Conservation (phyloP, 2,329 filamentous ascomycete genomes). For the Aspergillus hiratsukae region DNA sequence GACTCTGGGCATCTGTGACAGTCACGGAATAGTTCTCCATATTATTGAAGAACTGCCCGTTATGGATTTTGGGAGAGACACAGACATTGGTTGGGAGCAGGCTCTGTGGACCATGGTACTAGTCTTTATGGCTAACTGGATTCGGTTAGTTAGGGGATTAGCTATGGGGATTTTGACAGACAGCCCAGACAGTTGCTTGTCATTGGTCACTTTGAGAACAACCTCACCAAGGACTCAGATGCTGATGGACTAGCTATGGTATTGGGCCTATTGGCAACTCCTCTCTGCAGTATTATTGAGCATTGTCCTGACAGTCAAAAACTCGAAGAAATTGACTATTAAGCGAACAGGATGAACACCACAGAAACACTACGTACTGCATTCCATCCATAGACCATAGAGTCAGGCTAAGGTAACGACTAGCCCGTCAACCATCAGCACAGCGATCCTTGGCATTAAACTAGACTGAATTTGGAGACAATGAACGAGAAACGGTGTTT, state of each 20-base stretch:
- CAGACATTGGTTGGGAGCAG: neutral
- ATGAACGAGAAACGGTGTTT: neutral
- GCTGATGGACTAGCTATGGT: no score
- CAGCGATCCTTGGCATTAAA: neutral
- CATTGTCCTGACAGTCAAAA: no score
- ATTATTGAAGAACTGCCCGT: neutral
- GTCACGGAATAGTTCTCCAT: neutral
- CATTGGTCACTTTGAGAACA: neutral
- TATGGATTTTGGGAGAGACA: neutral
- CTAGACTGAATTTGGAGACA: neutral
- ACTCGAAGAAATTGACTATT: neutral
- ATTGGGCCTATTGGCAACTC: no score
- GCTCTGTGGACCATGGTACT: neutral
- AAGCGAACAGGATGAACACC: neutral
- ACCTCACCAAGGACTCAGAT: neutral
- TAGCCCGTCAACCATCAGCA: no score
- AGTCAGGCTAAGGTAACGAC: neutral
- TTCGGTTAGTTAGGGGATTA: neutral
- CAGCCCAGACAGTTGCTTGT: neutral
- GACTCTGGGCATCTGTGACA: no score
- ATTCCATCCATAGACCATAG: no score
- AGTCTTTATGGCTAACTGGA: neutral
- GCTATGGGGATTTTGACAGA: neutral
- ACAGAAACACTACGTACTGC: neutral
- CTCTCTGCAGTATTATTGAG: no score